Evolutionary conservation across 1,139 yeast genomes (phyloP).

Genomic region (Arxiozyma telluris): DNA sequence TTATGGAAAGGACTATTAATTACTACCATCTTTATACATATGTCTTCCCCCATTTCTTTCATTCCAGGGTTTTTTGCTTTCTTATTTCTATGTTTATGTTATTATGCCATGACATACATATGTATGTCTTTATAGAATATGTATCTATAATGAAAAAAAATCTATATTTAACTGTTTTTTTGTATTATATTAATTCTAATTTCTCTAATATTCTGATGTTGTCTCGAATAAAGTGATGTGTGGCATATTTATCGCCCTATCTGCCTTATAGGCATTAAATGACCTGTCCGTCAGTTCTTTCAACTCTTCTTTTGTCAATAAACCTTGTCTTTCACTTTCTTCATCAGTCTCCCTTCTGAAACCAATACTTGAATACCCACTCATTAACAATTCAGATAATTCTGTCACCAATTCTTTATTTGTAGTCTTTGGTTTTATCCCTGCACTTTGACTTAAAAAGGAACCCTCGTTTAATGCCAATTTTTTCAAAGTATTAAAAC

Average conservation of each 20-base stretch:
- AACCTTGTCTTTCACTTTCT: slow-evolving; percentile 1
- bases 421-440: slow-evolving; percentile 13
- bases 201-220: slow-evolving; percentile 9
- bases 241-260: slow-evolving; percentile 19
- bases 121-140: neutral
- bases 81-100: neutral
- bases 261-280: slow-evolving; percentile 35
- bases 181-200: neutral
- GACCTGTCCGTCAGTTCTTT: slow-evolving; percentile 49
- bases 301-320: slow-evolving; percentile 38
- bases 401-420: slow-evolving; percentile 27
- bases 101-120: neutral
- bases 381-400: slow-evolving; percentile 22
- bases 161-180: neutral
- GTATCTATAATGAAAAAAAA: neutral
- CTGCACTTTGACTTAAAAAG: slow-evolving; percentile 18
- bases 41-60: neutral
- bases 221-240: slow-evolving; percentile 29
- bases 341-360: slow-evolving; percentile 18
- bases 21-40: too few species aligned
- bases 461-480: slow-evolving; percentile 30
- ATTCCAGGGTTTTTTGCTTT: too few species aligned
- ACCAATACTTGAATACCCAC: slow-evolving; percentile 28
- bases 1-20: neutral
- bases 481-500: slow-evolving; percentile 50